Conservation (phyloP, 495 filamentous ascomycete species). For the Annulohypoxylon bovei region DNA sequence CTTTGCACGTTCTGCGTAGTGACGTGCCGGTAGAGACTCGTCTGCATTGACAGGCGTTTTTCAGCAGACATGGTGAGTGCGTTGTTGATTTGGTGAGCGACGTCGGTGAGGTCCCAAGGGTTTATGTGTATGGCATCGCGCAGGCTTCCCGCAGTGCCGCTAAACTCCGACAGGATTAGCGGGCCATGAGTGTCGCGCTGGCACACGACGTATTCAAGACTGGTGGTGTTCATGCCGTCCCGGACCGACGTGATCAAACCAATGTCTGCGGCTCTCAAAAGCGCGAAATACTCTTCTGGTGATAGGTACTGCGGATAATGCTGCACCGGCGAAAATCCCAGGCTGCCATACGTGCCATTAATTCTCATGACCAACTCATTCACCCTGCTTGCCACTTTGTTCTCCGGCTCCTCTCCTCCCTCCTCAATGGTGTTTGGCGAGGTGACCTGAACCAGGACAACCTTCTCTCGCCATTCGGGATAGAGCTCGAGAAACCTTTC, state of each 20-base stretch:
- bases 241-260: conserved; percentile 91
- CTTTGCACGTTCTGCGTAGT: conserved; percentile 81
- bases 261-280: conserved; percentile 85
- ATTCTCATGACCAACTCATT: conserved; percentile 89
- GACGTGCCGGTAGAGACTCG: conserved; percentile 81
- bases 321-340: conserved; percentile 86
- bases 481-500: conserved; percentile 88
- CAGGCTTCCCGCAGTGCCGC: conserved; percentile 87
- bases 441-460: conserved; percentile 94
- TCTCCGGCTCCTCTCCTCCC: conserved; percentile 72
- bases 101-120: conserved; percentile 86
- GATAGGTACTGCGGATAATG: conserved; percentile 92
- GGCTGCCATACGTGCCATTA: conserved; percentile 85
- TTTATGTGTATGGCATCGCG: conserved; percentile 91
- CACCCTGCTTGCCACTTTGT: conserved; percentile 82
- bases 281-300: conserved; percentile 88
- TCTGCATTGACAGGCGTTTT: conserved; percentile 66
- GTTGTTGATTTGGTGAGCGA: conserved; percentile 79
- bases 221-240: conserved; percentile 97
- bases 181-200: conserved; percentile 85
- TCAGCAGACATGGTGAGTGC: conserved; percentile 77
- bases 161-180: conserved; percentile 94
- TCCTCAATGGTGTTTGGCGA: conserved; percentile 84
- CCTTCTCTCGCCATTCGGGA: conserved; percentile 88
- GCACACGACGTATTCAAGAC: conserved; percentile 90